These are phyloP conservation scores for Hebeloma cylindrosporum DNA, from an alignment of 768 basidiomycete genomes.

Conservation along the genomic window DNA sequence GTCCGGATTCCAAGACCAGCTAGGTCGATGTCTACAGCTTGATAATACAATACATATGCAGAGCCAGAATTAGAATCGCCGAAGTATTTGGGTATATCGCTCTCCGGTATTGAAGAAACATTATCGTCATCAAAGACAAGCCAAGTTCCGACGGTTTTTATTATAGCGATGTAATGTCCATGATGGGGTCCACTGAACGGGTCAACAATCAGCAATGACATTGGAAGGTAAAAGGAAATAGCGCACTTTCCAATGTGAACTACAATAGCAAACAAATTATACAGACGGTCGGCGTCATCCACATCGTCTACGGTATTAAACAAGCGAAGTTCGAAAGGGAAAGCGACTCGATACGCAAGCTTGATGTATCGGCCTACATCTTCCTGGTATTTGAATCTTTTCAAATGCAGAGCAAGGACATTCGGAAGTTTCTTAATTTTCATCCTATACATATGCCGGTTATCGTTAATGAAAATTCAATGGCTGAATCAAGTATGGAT, in stretches of 20 bases:
- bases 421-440: slow-evolving; percentile 98
- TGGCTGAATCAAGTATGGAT: slow-evolving; percentile 1
- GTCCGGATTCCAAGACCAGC: slow-evolving; percentile 64
- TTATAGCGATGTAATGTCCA: slow-evolving; percentile 95
- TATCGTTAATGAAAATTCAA: slow-evolving; percentile 9
- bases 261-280: slow-evolving; percentile 93
- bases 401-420: slow-evolving; percentile 91
- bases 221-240: slow-evolving; percentile 11
- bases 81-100: slow-evolving; percentile 91
- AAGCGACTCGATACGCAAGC: slow-evolving; percentile 93
- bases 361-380: slow-evolving; percentile 90
- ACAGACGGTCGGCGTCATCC: slow-evolving; percentile 87
- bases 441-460: slow-evolving; percentile 62
- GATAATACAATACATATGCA: slow-evolving; percentile 97
- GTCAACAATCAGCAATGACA: slow-evolving; percentile 16
- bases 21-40: slow-evolving; percentile 84
- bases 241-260: slow-evolving; percentile 98
- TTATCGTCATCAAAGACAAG: slow-evolving; percentile 95
- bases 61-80: slow-evolving; percentile 86
- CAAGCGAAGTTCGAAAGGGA: slow-evolving; percentile 90
- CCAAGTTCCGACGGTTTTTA: slow-evolving; percentile 85
- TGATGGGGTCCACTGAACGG: slow-evolving; percentile 87
- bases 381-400: slow-evolving; percentile 99
- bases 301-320: slow-evolving; percentile 98
- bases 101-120: slow-evolving; percentile 84